These are phyloP conservation scores for Skeletonema grethae DNA, from an alignment of 108 stramenopile genomes.

Conservation along the genomic window DNA sequence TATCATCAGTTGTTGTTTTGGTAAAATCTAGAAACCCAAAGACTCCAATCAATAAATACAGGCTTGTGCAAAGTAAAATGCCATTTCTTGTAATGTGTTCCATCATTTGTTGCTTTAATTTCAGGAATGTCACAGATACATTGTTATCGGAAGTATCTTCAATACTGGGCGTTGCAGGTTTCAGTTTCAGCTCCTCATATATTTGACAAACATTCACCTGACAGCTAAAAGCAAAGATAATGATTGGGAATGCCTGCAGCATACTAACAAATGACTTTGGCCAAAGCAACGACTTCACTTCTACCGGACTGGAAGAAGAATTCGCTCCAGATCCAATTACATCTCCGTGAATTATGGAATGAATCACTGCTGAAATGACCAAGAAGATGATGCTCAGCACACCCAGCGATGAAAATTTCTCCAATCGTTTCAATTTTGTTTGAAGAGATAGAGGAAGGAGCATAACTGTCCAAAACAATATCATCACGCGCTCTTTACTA, in stretches of 20 bases:
- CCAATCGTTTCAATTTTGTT: constrained; percentile 59
- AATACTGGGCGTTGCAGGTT: constrained; percentile 6
- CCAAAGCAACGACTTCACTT: constrained; percentile 44
- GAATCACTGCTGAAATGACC: constrained; percentile 68
- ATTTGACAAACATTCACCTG: constrained; percentile 85
- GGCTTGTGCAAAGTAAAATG: constrained; percentile 46
- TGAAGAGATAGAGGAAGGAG: constrained; percentile 77
- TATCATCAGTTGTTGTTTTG: constrained; percentile 55
- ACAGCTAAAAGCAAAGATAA: constrained; percentile 83
- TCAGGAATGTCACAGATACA: neutral
- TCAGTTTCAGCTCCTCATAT: constrained; percentile 58
- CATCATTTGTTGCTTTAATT: constrained; percentile 20
- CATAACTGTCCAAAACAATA: constrained; percentile 61
- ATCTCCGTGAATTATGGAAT: constrained; percentile 49
- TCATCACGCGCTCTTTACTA: constrained; percentile 40
- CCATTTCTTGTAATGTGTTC: constrained; percentile 25
- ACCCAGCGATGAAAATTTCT: constrained; percentile 65
- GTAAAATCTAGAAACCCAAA: constrained; percentile 73
- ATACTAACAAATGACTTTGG: constrained; percentile 50
- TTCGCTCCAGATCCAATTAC: neutral
- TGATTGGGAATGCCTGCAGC: constrained; percentile 76
- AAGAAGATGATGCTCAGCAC: constrained; percentile 70
- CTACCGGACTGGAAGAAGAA: neutral
- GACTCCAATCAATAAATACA: constrained; percentile 53
- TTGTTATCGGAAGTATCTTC: neutral